Evolutionary conservation across 345 rosid genomes (phyloP), one percentile per base, ranked within the genome.

Genomic region (Bruguiera parviflora): DNA sequence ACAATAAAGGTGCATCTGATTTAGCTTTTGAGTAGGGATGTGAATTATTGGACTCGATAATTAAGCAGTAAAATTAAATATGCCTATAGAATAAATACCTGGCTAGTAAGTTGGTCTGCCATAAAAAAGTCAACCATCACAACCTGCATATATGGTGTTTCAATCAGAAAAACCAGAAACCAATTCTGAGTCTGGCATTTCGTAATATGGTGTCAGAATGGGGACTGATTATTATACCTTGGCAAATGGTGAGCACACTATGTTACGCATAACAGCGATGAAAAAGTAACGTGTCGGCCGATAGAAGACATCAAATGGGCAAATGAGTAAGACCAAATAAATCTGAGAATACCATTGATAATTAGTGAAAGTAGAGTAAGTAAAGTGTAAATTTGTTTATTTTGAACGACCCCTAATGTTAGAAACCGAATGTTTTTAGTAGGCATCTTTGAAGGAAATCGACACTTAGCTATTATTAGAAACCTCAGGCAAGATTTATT

Each of bases 61-160:
- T 9, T 22, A 56, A 56, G 21, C n/a, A 31, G 16, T 52, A 25
- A 20, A 27, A 28, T 21, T 20, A 8, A 19, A 59, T 33, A 33
- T 24, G 71, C 3, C 6, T 20, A 11, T 6, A 19, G 49, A 55
- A 37, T 20, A 11, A 43, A 78, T 82, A 94, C 98, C 96, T 95
- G 99, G 68, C 98, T 95, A 19, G 97, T 90, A 32, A 95, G 94
- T 69, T 95, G 99, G 79, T 92, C 99, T 8, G 96, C 99, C 98
- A 95, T 92, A 87, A 95, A 92, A 70, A 92, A 90, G 66, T 95
- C 99, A 10, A 85, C 98, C 96, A 95, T 79, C 81, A 87, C 69
- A 74, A 94, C 97, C 97, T 93, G 78, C 68, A 76, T 22, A 22
- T 20, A 32, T 24, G 16, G 28, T 27, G 28, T 46, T 29, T 55